Evolutionary conservation across 768 basidiomycete genomes (phyloP).

Genomic region (Boletales sp.): DNA sequence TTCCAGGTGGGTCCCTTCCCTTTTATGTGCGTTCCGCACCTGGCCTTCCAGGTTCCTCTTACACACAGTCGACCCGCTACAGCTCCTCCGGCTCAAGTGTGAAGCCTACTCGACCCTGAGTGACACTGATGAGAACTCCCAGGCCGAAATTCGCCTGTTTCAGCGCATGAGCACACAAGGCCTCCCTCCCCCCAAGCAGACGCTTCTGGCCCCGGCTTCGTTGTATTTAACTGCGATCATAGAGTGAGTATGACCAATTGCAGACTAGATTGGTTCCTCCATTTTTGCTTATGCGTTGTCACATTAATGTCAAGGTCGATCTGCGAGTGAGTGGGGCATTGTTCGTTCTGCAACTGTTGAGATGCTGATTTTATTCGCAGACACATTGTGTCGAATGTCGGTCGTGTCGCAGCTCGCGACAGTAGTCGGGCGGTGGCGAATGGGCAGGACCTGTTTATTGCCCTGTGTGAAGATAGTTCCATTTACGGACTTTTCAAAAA

Average conservation of each 20-base stretch:
- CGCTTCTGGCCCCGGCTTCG: constrained; percentile 74
- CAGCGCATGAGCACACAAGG: constrained; percentile 57
- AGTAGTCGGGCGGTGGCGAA: constrained; percentile 75
- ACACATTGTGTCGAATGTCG: constrained; percentile 80
- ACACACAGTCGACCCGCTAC: background rate
- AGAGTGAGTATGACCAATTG: constrained; percentile 59
- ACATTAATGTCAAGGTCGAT: constrained; percentile 51
- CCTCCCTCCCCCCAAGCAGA: constrained; percentile 47
- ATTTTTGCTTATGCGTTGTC: constrained; percentile 26
- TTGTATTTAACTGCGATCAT: constrained; percentile 90
- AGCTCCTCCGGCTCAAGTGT: constrained; percentile 83
- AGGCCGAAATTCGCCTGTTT: constrained; percentile 57
- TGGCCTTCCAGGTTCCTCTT: constrained; percentile 10
- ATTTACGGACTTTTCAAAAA: constrained; percentile 82
- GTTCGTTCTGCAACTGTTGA: background rate
- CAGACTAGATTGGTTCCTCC: constrained; percentile 11
- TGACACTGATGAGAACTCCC: constrained; percentile 72
- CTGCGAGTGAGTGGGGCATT: constrained; percentile 68
- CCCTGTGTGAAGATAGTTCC: constrained; percentile 86
- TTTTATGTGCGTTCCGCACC: background rate
- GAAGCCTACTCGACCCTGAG: constrained; percentile 86
- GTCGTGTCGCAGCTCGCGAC: constrained; percentile 81
- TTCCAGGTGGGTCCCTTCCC: constrained; percentile 53
- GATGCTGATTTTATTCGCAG: constrained; percentile 36
- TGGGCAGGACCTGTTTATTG: constrained; percentile 78